A percentile compares a stretch with the other conserved stretches of the same genome.
phyloP scores from a whole-genome alignment of 805 yeast species.

The Sungouiella blattae region DNA sequence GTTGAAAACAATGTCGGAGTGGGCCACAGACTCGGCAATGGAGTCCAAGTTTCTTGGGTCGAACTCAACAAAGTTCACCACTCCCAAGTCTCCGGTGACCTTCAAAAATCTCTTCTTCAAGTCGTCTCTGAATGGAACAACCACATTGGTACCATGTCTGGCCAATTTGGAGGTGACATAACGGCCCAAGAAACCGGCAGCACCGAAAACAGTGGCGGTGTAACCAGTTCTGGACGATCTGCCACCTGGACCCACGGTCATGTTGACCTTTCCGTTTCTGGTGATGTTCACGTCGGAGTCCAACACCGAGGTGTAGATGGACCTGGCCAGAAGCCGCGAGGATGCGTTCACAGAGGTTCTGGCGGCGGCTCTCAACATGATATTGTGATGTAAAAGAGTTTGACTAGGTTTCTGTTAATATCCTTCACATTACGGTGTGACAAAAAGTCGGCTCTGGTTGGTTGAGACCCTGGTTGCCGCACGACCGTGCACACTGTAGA shows the following conservation, averaged over 20 bases:
- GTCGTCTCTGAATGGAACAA: conserved; percentile 81
- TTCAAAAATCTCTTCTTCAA: conserved; percentile 73
- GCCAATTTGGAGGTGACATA: conserved; percentile 70
- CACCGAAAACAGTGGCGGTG: conserved; percentile 87
- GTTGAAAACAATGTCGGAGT: conserved; percentile 80
- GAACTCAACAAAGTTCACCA: conserved; percentile 77
- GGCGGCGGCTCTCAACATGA: conserved; percentile 26
- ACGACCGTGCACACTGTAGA: conserved; percentile 6
- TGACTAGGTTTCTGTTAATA: too few relatives aligned
- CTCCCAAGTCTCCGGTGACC: conserved; percentile 84
- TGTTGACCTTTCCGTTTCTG: conserved; percentile 67
- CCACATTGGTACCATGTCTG: conserved; percentile 73
- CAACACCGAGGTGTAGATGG: conserved; percentile 39
- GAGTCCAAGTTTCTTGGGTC: conserved; percentile 76
- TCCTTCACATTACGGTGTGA: conserved; percentile 12
- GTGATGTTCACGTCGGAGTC: conserved; percentile 69
- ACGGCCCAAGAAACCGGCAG: conserved; percentile 75
- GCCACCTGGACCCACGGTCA: conserved; percentile 76
- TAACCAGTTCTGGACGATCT: conserved; percentile 83
- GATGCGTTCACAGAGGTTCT: conserved; percentile 15
- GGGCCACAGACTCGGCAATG: conserved; percentile 71
- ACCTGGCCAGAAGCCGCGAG: conserved; percentile 21
- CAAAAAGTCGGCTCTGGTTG: conserved; percentile 19
- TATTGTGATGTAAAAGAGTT: neutral
- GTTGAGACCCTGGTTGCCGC: conserved; percentile 8